Conservation (phyloP, 768 basidiomycete genomes). For the Rhizopogon rudus region DNA sequence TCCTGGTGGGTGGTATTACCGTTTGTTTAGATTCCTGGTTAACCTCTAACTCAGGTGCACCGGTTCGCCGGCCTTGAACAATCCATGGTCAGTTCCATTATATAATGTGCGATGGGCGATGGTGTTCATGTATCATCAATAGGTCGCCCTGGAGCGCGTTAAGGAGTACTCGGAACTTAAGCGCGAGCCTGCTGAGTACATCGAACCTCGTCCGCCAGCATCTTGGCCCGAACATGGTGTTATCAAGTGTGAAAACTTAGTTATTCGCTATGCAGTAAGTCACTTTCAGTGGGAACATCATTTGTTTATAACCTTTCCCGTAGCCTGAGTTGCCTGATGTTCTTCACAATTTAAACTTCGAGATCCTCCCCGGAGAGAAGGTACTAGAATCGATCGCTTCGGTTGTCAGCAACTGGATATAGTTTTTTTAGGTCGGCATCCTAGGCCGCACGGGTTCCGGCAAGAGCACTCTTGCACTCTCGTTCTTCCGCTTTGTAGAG, state of each 20-base stretch:
- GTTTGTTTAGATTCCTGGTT: not conserved
- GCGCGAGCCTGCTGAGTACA: conserved; percentile 76
- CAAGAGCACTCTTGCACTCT: conserved; percentile 78
- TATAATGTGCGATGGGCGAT: not conserved
- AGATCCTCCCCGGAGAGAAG: conserved; percentile 72
- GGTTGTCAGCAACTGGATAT: not conserved
- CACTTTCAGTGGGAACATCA: not conserved
- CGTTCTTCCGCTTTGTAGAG: conserved; percentile 91
- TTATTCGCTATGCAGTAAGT: conserved; percentile 74
- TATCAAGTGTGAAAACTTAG: conserved; percentile 68
- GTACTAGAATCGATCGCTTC: conserved; percentile 23
- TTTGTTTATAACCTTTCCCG: not conserved
- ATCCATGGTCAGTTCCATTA: conserved; percentile 62
- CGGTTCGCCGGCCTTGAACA: conserved; percentile 88
- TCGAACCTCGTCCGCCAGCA: conserved; percentile 78
- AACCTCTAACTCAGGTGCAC: conserved; percentile 41
- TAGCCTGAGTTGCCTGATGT: conserved; percentile 87
- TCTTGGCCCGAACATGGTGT: conserved; percentile 75
- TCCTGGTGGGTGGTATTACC: conserved; percentile 39
- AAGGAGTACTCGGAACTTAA: conserved; percentile 85
- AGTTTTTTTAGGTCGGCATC: conserved; percentile 54
- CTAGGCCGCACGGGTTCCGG: conserved; percentile 69
- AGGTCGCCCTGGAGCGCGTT: conserved; percentile 85
- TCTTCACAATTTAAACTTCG: conserved; percentile 73
- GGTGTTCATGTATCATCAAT: conserved; percentile 2